Conservation (phyloP, 2,329 filamentous ascomycete genomes). For the Magnaporthiopsis incrustans region DNA sequence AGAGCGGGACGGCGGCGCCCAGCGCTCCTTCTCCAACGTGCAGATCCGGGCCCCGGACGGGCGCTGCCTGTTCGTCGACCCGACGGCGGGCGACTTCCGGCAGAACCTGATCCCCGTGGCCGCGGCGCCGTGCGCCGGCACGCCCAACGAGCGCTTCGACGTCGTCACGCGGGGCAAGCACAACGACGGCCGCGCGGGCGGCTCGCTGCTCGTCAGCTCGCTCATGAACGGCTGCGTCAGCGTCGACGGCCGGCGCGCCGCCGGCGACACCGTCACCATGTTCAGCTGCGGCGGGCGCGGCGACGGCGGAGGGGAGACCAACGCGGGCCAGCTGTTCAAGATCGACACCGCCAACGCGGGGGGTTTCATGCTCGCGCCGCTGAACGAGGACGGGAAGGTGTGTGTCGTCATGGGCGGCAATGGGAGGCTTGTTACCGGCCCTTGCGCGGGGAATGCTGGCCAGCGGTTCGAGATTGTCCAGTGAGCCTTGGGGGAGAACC, state of each 20-base stretch:
- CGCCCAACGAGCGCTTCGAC: slow-evolving; percentile 41
- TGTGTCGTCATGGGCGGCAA: slow-evolving; percentile 33
- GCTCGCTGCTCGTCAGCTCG: slow-evolving; percentile 39
- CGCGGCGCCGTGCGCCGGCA: slow-evolving; percentile 30
- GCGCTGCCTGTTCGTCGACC: slow-evolving; percentile 42
- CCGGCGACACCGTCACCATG: slow-evolving; percentile 38
- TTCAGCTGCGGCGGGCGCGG: slow-evolving; percentile 46
- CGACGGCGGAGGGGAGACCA: slow-evolving; percentile 36
- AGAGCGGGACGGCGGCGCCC: slow-evolving; percentile 36
- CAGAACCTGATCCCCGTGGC: slow-evolving; percentile 44
- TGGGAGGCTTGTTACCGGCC: slow-evolving; percentile 19
- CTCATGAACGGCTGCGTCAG: slow-evolving; percentile 44
- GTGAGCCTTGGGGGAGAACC: slow-evolving; percentile 2
- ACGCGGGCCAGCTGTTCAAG: slow-evolving; percentile 40
- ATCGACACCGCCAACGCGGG: slow-evolving; percentile 28
- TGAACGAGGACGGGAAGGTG: slow-evolving; percentile 31
- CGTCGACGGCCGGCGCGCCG: slow-evolving; percentile 35
- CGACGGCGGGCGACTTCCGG: slow-evolving; percentile 44
- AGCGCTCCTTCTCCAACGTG: slow-evolving; percentile 34
- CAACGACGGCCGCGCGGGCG: slow-evolving; percentile 31
- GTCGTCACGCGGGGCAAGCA: slow-evolving; percentile 41
- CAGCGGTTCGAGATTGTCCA: slow-evolving; percentile 23
- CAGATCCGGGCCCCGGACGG: slow-evolving; percentile 39
- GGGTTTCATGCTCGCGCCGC: slow-evolving; percentile 36
- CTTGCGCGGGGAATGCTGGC: slow-evolving; percentile 22